A percentile compares a stretch with the other conserved stretches of the same genome.
Evolutionary conservation across 1,284 basidiomycete species (phyloP).

Genomic region (Singerocomus inundabilis): DNA sequence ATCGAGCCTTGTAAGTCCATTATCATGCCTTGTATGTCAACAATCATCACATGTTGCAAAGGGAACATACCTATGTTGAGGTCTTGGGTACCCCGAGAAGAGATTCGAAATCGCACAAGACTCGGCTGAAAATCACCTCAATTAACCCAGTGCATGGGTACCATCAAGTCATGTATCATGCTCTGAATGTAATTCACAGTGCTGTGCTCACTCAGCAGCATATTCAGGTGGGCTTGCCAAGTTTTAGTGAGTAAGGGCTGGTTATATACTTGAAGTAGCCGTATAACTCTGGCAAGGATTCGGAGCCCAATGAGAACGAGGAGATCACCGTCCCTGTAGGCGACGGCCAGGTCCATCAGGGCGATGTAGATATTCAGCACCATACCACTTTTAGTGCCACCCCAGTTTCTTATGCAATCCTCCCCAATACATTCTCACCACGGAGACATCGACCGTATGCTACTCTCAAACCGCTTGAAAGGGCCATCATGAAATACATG

Average conservation of each 20-base stretch:
- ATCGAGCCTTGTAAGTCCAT: slow-evolving; percentile 16
- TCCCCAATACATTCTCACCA: slow-evolving; percentile 23
- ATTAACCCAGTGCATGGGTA: slow-evolving; percentile 20
- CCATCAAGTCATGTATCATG: slow-evolving; percentile 30
- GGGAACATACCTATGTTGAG: slow-evolving; percentile 24
- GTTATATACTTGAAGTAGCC: slow-evolving; percentile 7
- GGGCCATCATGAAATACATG: slow-evolving; percentile 23
- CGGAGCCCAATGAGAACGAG: background rate
- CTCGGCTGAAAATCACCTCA: slow-evolving; percentile 8
- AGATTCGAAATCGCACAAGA: background rate
- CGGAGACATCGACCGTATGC: slow-evolving; percentile 24
- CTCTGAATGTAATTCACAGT: slow-evolving; percentile 21
- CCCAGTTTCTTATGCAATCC: slow-evolving; percentile 1
- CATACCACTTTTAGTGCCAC: background rate
- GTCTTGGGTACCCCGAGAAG: slow-evolving; percentile 5
- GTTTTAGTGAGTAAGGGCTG: background rate
- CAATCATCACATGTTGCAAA: slow-evolving; percentile 1
- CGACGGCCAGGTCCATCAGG: background rate
- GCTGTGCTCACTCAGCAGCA: slow-evolving; percentile 6
- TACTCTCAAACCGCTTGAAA: slow-evolving; percentile 18
- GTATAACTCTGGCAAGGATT: background rate
- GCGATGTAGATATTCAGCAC: background rate
- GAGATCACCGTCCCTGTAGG: background rate
- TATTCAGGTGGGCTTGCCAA: slow-evolving; percentile 11
- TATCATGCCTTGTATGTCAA: background rate